These are phyloP conservation scores for Suillus subaureus DNA, from an alignment of 768 basidiomycete genomes.

Conservation along the genomic window DNA sequence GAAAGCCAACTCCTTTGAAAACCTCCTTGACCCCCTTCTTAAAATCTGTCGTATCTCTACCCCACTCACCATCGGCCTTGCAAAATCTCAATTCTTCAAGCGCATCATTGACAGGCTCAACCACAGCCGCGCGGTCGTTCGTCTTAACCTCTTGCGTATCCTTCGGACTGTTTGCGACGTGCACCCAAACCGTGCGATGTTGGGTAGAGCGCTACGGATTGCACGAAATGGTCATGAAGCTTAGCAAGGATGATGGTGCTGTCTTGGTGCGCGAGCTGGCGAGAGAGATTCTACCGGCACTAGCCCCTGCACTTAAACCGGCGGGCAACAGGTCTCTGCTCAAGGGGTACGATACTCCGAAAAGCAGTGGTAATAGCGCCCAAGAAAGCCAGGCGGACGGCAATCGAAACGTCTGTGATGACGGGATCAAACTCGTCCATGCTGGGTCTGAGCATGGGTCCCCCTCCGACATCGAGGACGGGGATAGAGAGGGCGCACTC, in stretches of 20 bases:
- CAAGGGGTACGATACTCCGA: slow-evolving; percentile 40
- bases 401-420: slow-evolving; percentile 63
- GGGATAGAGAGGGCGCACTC: slow-evolving; percentile 39
- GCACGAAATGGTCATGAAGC: slow-evolving; percentile 74
- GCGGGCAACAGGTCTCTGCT: slow-evolving; percentile 31
- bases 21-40: slow-evolving; percentile 87
- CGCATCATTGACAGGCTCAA: slow-evolving; percentile 82
- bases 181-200: slow-evolving; percentile 79
- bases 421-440: slow-evolving; percentile 22
- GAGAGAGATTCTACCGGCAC: slow-evolving; percentile 77
- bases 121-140: slow-evolving; percentile 79
- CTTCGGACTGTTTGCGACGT: slow-evolving; percentile 86
- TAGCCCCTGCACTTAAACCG: slow-evolving; percentile 72
- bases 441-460: slow-evolving; percentile 16
- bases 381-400: slow-evolving; percentile 65
- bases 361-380: slow-evolving; percentile 53
- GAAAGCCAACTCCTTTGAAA: slow-evolving; percentile 91
- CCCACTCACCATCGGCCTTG: slow-evolving; percentile 70
- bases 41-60: slow-evolving; percentile 87
- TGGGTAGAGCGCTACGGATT: slow-evolving; percentile 85
- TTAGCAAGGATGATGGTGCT: slow-evolving; percentile 86
- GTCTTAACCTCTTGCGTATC: slow-evolving; percentile 86
- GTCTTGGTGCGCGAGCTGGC: slow-evolving; percentile 90
- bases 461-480: slow-evolving; percentile 26
- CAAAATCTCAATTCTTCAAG: slow-evolving; percentile 83